phyloP scores from a whole-genome alignment of 2,329 filamentous ascomycete species.

The Diaporthe citriasiana region DNA sequence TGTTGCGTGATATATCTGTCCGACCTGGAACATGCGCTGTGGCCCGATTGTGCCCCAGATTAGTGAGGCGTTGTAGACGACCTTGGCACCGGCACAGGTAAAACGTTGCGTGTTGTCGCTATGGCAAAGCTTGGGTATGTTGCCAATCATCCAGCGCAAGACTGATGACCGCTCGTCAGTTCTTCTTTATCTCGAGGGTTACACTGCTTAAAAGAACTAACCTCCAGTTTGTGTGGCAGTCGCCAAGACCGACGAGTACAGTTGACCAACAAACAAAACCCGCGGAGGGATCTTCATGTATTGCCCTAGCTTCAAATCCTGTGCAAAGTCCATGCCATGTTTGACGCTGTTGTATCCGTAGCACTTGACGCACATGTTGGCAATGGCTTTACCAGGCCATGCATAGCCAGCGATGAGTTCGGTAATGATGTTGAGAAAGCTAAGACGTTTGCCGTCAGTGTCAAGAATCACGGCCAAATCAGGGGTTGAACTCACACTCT shows the following conservation, averaged over 20 bases:
- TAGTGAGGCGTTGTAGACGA: constrained; percentile 51
- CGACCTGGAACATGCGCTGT: constrained; percentile 51
- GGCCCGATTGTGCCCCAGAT: constrained; percentile 54
- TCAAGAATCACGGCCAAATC: neutral
- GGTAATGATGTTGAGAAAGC: constrained; percentile 52
- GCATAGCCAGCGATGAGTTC: constrained; percentile 53
- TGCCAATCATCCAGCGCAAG: constrained; percentile 48
- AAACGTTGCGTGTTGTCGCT: constrained; percentile 51
- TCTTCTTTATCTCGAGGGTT: neutral
- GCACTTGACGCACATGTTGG: constrained; percentile 53
- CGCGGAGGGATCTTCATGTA: constrained; percentile 52
- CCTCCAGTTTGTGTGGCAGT: constrained; percentile 51
- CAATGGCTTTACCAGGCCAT: constrained; percentile 50
- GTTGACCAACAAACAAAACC: constrained; percentile 52
- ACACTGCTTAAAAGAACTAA: constrained; percentile 37
- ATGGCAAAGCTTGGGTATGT: constrained; percentile 49
- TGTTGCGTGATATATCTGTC: constrained; percentile 49
- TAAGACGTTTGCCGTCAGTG: neutral
- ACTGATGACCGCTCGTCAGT: constrained; percentile 30
- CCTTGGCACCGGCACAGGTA: constrained; percentile 52
- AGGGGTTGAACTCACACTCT: constrained; percentile 40
- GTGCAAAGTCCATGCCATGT: constrained; percentile 51
- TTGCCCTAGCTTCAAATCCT: constrained; percentile 52
- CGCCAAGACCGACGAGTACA: constrained; percentile 52
- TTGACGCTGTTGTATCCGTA: constrained; percentile 53